Percentiles rank a stretch among this genome's conserved stretches.
These are phyloP conservation scores for Zygotorulaspora chibaensis DNA, from an alignment of 805 yeast genomes.

Conservation along the genomic window DNA sequence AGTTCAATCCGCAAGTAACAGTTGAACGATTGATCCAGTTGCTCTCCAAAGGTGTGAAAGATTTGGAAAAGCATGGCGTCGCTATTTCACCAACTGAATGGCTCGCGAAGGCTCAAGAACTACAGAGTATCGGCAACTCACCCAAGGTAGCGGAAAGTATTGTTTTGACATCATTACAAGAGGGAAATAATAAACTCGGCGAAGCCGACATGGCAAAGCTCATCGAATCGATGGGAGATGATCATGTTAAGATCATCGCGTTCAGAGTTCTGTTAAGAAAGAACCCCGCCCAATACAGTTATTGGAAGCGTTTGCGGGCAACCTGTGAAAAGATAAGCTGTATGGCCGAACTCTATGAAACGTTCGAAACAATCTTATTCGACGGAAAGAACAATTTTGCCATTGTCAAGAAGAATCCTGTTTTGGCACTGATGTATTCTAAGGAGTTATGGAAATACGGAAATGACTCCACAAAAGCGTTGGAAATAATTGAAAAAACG, in stretches of 20 bases:
- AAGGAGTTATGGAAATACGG: slow-evolving; percentile 58
- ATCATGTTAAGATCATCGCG: slow-evolving; percentile 41
- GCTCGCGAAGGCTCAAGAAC: slow-evolving; percentile 50
- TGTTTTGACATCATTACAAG: slow-evolving; percentile 39
- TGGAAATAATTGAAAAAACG: slow-evolving; percentile 49
- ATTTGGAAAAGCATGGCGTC: slow-evolving; percentile 42
- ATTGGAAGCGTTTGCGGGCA: slow-evolving; percentile 48
- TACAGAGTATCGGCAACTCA: slow-evolving; percentile 45
- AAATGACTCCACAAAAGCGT: slow-evolving; percentile 48
- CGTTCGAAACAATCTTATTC: slow-evolving; percentile 52
- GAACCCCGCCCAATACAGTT: slow-evolving; percentile 42
- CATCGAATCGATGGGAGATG: slow-evolving; percentile 13
- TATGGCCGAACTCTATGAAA: slow-evolving; percentile 36
- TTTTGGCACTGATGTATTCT: slow-evolving; percentile 65
- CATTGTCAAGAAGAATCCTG: slow-evolving; percentile 45
- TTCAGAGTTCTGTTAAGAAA: slow-evolving; percentile 39
- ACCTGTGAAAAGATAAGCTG: slow-evolving; percentile 34
- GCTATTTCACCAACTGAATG: slow-evolving; percentile 43
- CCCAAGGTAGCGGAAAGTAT: slow-evolving; percentile 51
- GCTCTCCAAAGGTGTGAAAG: slow-evolving; percentile 42
- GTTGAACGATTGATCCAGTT: slow-evolving; percentile 28
- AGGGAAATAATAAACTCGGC: slow-evolving; percentile 29
- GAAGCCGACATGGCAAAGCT: slow-evolving; percentile 21
- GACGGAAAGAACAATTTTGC: slow-evolving; percentile 5
- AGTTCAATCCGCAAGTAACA: slow-evolving; percentile 41